Evolutionary conservation across 805 yeast genomes (phyloP).

Genomic region (Spencermartinsiella europaea): DNA sequence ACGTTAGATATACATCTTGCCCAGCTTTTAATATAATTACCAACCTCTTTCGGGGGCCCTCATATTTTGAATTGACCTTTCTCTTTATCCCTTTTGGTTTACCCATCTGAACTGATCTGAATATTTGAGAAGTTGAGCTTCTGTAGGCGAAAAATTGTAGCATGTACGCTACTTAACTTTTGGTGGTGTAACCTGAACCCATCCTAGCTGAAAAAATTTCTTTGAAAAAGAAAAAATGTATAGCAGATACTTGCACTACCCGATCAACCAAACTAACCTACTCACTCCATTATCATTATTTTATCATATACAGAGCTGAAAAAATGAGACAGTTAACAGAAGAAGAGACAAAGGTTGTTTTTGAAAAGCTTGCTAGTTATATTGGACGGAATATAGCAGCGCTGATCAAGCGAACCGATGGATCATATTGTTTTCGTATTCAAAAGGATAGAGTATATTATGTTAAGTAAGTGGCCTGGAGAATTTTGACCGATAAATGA

Average conservation of each 20-base stretch:
- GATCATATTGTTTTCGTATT: slow-evolving; percentile 90
- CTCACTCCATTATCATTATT: background rate
- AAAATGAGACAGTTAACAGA: slow-evolving; percentile 92
- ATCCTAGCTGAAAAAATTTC: no score
- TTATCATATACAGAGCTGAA: background rate
- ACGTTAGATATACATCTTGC: no score
- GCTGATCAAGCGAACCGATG: slow-evolving; percentile 72
- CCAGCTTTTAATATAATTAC: no score
- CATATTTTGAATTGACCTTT: background rate
- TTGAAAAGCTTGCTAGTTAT: slow-evolving; percentile 92
- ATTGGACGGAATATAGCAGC: slow-evolving; percentile 93
- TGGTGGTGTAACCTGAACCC: no score
- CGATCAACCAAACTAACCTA: background rate
- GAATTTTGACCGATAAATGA: background rate
- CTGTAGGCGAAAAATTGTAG: no score
- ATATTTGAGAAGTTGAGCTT: no score
- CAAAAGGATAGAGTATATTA: slow-evolving; percentile 97
- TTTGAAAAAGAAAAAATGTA: no score
- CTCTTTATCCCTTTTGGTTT: background rate
- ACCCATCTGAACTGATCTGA: background rate
- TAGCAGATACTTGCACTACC: background rate
- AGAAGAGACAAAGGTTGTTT: slow-evolving; percentile 92
- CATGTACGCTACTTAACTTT: background rate
- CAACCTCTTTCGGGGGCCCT: background rate
- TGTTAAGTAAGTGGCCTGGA: slow-evolving; percentile 38